A percentile compares a stretch with the other conserved stretches of the same genome.
Conservation (phyloP, 768 basidiomycete species). For the Pleurotus cornucopiae region DNA sequence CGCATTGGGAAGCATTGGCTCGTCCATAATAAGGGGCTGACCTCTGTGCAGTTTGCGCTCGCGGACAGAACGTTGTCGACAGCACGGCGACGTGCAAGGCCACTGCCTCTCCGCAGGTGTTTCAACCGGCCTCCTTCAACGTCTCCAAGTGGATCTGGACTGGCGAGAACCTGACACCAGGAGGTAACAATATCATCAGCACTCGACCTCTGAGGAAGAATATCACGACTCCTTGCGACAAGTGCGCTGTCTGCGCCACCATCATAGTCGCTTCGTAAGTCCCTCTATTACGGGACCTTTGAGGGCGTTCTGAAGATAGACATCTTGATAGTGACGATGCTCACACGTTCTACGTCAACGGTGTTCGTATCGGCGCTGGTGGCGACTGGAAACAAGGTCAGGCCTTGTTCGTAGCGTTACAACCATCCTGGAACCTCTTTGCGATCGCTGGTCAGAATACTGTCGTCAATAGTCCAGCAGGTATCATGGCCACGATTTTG, state of each 20-base stretch:
- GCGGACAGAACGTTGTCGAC: too few species aligned
- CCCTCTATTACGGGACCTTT: too few species aligned
- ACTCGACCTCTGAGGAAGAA: background rate
- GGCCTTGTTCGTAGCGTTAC: background rate
- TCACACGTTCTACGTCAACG: background rate
- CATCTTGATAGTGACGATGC: background rate
- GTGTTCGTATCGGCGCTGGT: background rate
- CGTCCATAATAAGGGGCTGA: too few species aligned
- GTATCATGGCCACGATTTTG: background rate
- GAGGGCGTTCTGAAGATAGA: background rate
- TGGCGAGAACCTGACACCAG: background rate
- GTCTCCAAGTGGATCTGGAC: too few species aligned
- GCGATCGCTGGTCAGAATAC: background rate
- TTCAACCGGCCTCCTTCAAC: too few species aligned
- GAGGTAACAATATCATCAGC: background rate
- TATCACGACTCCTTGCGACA: background rate
- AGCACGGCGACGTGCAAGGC: too few species aligned
- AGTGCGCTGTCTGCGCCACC: background rate
- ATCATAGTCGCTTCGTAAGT: background rate
- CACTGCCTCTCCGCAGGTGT: too few species aligned
- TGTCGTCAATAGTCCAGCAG: background rate
- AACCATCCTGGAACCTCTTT: constrained; percentile 1
- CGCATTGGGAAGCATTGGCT: too few species aligned
- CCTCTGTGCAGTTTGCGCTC: too few species aligned
- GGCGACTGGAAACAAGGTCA: background rate